Conservation (phyloP, 768 basidiomycete species). For the Mycena vulgaris region DNA sequence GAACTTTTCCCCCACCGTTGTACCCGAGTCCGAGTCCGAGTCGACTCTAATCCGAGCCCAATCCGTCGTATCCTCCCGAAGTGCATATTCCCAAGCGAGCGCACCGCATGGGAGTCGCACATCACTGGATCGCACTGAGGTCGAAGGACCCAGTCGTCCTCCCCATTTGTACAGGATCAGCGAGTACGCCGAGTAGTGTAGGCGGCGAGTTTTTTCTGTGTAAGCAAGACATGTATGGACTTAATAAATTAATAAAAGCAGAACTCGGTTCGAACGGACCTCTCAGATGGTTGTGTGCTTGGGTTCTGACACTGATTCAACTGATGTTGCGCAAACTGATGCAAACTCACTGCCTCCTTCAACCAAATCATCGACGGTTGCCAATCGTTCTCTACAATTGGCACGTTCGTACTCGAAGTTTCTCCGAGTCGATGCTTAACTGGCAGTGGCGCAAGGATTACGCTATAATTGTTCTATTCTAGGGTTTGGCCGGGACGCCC, state of each 20-base stretch:
- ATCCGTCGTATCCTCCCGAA: slow-evolving; percentile 29
- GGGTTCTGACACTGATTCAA: no score
- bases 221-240: no score
- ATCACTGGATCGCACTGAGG: not conserved
- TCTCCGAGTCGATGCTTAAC: no score
- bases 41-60: slow-evolving; percentile 11
- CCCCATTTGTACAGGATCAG: slow-evolving; percentile 26
- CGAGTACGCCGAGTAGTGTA: slow-evolving; percentile 8
- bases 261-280: not conserved
- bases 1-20: not conserved
- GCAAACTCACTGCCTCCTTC: no score
- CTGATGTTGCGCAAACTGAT: no score
- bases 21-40: not conserved
- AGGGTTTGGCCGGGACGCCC: no score
- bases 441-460: not conserved
- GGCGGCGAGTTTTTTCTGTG: not conserved
- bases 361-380: no score
- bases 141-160: slow-evolving; percentile 23
- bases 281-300: no score
- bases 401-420: no score
- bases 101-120: not conserved
- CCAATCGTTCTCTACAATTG: no score
- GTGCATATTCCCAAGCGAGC: slow-evolving; percentile 34
- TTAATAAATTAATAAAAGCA: no score
- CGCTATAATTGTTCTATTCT: not conserved